Evolutionary conservation across 192 early-diverging fungal genomes (phyloP).

Genomic region (Umbelopsis vinacea): DNA sequence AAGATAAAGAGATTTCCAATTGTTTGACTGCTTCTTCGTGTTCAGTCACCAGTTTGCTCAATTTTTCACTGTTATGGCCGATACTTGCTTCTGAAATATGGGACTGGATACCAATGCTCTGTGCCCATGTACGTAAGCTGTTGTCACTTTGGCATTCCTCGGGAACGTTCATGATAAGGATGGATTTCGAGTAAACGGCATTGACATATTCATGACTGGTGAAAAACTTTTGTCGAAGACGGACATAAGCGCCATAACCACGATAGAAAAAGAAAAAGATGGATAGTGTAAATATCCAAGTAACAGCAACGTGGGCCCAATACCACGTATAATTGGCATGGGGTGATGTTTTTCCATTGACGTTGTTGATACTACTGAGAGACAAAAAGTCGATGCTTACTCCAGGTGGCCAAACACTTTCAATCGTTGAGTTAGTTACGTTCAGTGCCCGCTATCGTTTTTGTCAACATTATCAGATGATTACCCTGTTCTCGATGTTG

Average conservation of each 20-base stretch:
- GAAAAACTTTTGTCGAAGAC: conserved; percentile 58
- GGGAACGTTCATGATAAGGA: conserved; percentile 70
- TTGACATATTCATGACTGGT: conserved; percentile 59
- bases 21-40: conserved; percentile 66
- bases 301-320: conserved; percentile 68
- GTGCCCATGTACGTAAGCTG: conserved; percentile 51
- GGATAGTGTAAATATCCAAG: conserved; percentile 64
- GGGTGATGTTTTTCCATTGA: conserved; percentile 26
- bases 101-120: conserved; percentile 39
- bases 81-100: conserved; percentile 63
- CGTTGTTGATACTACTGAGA: conserved; percentile 39
- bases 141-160: conserved; percentile 53
- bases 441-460: background rate
- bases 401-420: conserved; percentile 42
- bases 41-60: conserved; percentile 66
- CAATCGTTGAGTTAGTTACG: background rate
- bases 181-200: conserved; percentile 66
- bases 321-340: conserved; percentile 52
- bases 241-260: conserved; percentile 58
- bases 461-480: background rate
- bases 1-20: conserved; percentile 67
- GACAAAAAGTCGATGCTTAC: conserved; percentile 42
- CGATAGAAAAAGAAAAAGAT: conserved; percentile 59
- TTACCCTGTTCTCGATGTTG: conserved; percentile 41
- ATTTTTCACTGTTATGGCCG: conserved; percentile 67